These are phyloP conservation scores for Paraurostyla sp. DNA, from an alignment of 73 alveolate genomes.

Conservation along the genomic window DNA sequence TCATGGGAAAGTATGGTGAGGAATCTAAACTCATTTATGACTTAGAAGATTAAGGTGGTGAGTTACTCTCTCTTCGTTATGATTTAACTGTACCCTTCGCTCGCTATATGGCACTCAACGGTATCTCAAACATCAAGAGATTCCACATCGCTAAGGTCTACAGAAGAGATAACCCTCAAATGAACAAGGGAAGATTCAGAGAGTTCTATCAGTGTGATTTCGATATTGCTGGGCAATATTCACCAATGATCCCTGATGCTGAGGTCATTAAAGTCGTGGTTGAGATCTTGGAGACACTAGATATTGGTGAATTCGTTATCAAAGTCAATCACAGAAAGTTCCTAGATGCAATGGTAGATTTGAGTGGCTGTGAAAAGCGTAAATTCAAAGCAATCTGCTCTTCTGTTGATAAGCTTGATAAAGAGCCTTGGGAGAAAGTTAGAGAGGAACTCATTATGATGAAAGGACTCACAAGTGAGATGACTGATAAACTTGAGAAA, in stretches of 20 bases:
- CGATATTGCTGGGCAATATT: conserved; percentile 94
- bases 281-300: conserved; percentile 79
- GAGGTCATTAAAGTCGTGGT: conserved; percentile 88
- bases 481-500: conserved; percentile 82
- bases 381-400: conserved; percentile 88
- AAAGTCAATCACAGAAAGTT: conserved; percentile 89
- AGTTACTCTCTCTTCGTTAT: conserved; percentile 90
- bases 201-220: conserved; percentile 97
- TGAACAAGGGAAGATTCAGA: conserved; percentile 95
- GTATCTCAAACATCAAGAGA: conserved; percentile 86
- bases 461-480: conserved; percentile 89
- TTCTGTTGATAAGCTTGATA: conserved; percentile 93
- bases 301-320: conserved; percentile 78
- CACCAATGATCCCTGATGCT: conserved; percentile 94
- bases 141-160: conserved; percentile 97
- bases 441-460: conserved; percentile 81
- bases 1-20: conserved; percentile 96
- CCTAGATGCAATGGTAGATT: conserved; percentile 84
- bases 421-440: conserved; percentile 94
- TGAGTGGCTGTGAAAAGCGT: conserved; percentile 83
- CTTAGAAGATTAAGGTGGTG: conserved; percentile 97
- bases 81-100: conserved; percentile 98
- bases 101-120: conserved; percentile 85
- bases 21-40: conserved; percentile 95
- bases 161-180: conserved; percentile 97